phyloP scores from a whole-genome alignment of 805 yeast species.

The Priceomyces medius region DNA sequence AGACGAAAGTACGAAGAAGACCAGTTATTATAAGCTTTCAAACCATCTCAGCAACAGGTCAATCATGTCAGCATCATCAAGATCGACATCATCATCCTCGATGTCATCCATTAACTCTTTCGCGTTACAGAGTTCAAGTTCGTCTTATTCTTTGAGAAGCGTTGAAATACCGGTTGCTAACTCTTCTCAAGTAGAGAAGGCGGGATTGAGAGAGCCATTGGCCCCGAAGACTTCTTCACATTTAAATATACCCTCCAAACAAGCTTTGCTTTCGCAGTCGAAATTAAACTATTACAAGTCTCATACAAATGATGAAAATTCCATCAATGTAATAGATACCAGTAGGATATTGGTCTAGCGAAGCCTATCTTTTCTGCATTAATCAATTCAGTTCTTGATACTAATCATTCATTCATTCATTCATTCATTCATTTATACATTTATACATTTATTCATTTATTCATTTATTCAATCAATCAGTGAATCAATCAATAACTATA shows the following conservation, averaged over 20 bases:
- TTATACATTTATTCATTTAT: background rate
- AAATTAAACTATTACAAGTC: background rate
- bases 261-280: background rate
- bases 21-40: slow-evolving; percentile 32
- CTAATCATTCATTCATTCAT: slow-evolving; percentile 3
- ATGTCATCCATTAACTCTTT: slow-evolving; percentile 17
- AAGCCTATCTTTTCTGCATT: background rate
- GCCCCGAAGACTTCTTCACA: slow-evolving; percentile 10
- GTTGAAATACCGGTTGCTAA: slow-evolving; percentile 10
- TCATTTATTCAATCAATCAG: background rate
- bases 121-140: slow-evolving; percentile 18
- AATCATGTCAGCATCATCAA: slow-evolving; percentile 10
- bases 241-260: slow-evolving; percentile 6
- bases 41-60: slow-evolving; percentile 15
- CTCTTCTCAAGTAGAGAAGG: background rate
- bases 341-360: slow-evolving; percentile 13
- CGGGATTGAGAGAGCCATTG: slow-evolving; percentile 10
- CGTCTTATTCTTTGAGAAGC: slow-evolving; percentile 8
- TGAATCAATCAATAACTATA: background rate
- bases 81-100: slow-evolving; percentile 12
- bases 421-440: background rate
- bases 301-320: slow-evolving; percentile 1
- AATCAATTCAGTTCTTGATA: background rate
- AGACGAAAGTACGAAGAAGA: slow-evolving; percentile 25
- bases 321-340: slow-evolving; percentile 8